Base-by-base conservation (phyloP, 2,329 filamentous ascomycete species). In the Colletotrichum musicola region DNA sequence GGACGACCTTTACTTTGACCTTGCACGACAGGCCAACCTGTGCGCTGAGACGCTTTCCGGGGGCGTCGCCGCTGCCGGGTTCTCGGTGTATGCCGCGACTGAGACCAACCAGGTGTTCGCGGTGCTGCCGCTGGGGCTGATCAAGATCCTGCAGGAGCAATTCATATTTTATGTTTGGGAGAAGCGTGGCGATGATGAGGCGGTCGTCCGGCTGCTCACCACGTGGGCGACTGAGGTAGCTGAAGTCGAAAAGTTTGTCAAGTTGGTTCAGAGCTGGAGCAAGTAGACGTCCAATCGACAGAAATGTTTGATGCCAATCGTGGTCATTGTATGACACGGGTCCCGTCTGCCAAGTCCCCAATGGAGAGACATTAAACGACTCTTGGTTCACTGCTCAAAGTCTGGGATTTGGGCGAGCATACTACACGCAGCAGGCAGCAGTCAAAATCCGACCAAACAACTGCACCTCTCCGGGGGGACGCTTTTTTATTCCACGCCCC, bases 21-120 rank as follows among this genome's bases (percentile, higher is more conserved):
- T 86, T 2, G 84, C 84, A 0, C 71, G 75, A 0, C 77, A 81
- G 65, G 84, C 82, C 20, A 86, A 86, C 61, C 46, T 74, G 0
- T 81, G 83, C 50, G 85, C 84, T 0, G 77, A 80, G 70, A 78
- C 75, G 56, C 78, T 86, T 4, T 84, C 84, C 0, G 74, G 71
- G 1, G 80, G 79, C n/a, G 81, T 86, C 20, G 77, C 79, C 2
- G 74, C 75, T 0, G 75, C 81, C 1, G 84, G 84, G 0, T 85
- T 80, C 72, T 71, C 73, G 0, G 71, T 86, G 7, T 77, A 77
- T 16, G 83, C 82, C 0, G 78, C 78, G 20, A 85, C 84, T 1
- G 81, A 85, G 73, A 86, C 84, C 9, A 86, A 86, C 60, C 84
- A 86, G 71, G 84, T 86, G 2, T 86, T 86, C 75, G 82, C 82